These are phyloP conservation scores for Lupinus albus DNA, from an alignment of 306 rosid species.

Conservation along the genomic window DNA sequence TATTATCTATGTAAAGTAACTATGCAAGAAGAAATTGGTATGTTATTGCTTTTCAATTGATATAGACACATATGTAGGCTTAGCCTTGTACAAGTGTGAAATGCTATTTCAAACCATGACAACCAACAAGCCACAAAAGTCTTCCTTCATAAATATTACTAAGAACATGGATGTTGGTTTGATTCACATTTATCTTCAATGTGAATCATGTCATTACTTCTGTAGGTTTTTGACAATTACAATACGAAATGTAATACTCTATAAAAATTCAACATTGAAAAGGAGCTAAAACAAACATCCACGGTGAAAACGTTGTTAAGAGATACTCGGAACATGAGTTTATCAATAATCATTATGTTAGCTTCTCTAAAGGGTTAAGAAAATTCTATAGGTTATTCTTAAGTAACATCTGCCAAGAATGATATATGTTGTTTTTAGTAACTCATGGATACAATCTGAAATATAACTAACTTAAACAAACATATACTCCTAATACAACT, in stretches of 20 bases:
- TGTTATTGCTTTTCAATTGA: too few species aligned
- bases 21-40: too few species aligned
- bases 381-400: constrained; percentile 9
- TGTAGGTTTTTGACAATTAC: too few species aligned
- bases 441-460: not conserved
- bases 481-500: constrained; percentile 18
- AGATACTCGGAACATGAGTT: constrained; percentile 6
- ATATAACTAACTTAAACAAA: not conserved
- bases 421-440: not conserved
- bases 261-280: not conserved
- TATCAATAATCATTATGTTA: not conserved
- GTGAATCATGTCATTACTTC: too few species aligned
- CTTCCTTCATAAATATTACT: too few species aligned
- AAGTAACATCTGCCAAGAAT: constrained; percentile 18
- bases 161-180: too few species aligned
- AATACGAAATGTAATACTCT: not conserved
- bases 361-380: constrained; percentile 7
- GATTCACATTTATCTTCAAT: too few species aligned
- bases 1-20: too few species aligned
- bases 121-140: too few species aligned
- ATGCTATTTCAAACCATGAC: too few species aligned
- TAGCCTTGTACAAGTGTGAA: too few species aligned
- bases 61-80: too few species aligned
- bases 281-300: constrained; percentile 10
- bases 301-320: not conserved